Conservation (phyloP, 345 rosid species). For the Aegle marmelos region DNA sequence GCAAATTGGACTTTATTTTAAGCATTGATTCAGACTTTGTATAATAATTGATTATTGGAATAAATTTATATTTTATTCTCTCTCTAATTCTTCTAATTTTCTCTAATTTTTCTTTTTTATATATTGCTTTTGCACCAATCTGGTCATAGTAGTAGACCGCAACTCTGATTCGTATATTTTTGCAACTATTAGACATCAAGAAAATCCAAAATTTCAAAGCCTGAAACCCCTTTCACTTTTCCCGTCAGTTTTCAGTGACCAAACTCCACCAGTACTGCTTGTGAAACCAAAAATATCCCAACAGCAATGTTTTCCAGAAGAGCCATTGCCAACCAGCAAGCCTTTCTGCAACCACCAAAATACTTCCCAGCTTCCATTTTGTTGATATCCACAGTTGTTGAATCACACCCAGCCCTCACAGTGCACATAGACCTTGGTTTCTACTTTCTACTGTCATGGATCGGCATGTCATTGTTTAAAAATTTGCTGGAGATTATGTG, state of each 20-base stretch:
- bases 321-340: neutral
- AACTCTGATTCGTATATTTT: neutral
- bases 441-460: neutral
- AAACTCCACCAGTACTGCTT: neutral
- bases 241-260: neutral
- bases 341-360: neutral
- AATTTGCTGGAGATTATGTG: neutral
- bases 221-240: neutral
- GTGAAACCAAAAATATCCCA: neutral
- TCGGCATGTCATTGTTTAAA: neutral
- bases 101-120: neutral
- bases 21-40: neutral
- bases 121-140: neutral
- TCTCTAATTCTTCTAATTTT: neutral
- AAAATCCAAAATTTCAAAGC: no score
- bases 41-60: neutral
- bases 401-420: neutral
- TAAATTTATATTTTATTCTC: neutral
- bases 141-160: neutral
- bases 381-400: neutral
- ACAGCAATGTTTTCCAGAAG: neutral
- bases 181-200: neutral
- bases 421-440: neutral
- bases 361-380: neutral
- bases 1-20: neutral